Evolutionary conservation across 2,329 filamentous ascomycete species (phyloP).

Genomic region (Aspergillus udagawae): DNA sequence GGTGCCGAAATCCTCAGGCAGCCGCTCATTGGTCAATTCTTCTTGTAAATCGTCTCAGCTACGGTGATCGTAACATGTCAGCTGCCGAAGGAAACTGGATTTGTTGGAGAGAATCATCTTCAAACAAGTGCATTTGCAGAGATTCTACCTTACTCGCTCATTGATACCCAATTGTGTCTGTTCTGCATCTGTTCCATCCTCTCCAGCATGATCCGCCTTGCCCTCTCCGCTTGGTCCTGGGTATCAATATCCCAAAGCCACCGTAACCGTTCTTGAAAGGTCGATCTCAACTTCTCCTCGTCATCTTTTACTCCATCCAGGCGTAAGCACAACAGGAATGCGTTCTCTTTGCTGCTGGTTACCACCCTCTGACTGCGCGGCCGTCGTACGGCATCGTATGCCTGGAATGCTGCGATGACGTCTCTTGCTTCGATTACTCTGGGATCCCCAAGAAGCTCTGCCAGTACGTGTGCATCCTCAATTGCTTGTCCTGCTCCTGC

Average conservation of each 20-base stretch:
- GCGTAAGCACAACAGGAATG: slow-evolving; percentile 25
- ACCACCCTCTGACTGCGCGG: slow-evolving; percentile 50
- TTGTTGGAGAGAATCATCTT: background rate
- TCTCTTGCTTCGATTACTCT: slow-evolving; percentile 27
- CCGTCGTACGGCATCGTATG: slow-evolving; percentile 49
- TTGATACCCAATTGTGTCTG: background rate
- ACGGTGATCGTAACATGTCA: background rate
- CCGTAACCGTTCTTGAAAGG: slow-evolving; percentile 20
- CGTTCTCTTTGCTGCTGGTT: slow-evolving; percentile 47
- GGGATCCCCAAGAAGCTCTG: slow-evolving; percentile 44
- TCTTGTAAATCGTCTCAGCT: background rate
- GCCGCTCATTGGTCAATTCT: background rate
- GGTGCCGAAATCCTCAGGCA: background rate
- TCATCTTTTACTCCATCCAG: slow-evolving; percentile 25
- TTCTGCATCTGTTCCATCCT: background rate
- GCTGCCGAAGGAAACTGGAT: background rate
- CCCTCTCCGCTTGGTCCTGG: slow-evolving; percentile 21
- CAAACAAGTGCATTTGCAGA: background rate
- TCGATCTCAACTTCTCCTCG: slow-evolving; percentile 20
- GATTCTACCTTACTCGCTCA: background rate
- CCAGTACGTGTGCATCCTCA: slow-evolving; percentile 36
- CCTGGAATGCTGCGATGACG: slow-evolving; percentile 46
- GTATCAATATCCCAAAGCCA: slow-evolving; percentile 36
- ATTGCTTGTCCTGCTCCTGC: slow-evolving; percentile 38
- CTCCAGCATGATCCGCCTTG: slow-evolving; percentile 15